phyloP scores from a whole-genome alignment of 441 rosid genomes.

The Dalechampia spathulata region DNA sequence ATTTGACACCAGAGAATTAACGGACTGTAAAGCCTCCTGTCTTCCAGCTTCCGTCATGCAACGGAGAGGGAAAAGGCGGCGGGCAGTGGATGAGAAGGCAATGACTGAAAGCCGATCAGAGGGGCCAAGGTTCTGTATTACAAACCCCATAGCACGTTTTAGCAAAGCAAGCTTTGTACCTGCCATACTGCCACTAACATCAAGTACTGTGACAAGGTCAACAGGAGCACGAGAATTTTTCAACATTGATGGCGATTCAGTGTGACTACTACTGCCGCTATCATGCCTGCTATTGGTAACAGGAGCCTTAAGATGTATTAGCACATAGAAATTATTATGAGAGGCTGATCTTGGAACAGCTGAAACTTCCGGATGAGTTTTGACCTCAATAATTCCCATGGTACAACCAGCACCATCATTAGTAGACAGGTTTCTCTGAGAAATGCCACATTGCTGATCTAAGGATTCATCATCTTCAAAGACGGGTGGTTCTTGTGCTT shows the following conservation, averaged over 20 bases:
- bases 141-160: conserved; percentile 96
- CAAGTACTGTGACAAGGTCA: conserved; percentile 87
- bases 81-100: conserved; percentile 94
- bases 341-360: conserved; percentile 40
- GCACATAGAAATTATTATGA: conserved; percentile 47
- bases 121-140: conserved; percentile 82
- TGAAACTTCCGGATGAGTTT: conserved; percentile 64
- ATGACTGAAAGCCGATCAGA: conserved; percentile 86
- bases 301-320: conserved; percentile 77
- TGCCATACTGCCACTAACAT: conserved; percentile 97
- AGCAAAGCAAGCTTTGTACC: conserved; percentile 89
- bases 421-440: conserved; percentile 24
- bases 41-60: conserved; percentile 72
- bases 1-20: conserved; percentile 67
- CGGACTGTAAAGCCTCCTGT: conserved; percentile 70
- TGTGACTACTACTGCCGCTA: conserved; percentile 12
- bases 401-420: conserved; percentile 15
- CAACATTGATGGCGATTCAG: conserved; percentile 12
- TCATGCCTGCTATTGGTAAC: conserved; percentile 25
- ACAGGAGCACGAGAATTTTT: conserved; percentile 59
- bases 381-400: conserved; percentile 39
- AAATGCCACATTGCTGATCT: conserved; percentile 34
- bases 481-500: conserved; percentile 53
- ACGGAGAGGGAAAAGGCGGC: conserved; percentile 74
- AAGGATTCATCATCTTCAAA: conserved; percentile 70